Percentiles rank a stretch among this genome's conserved stretches.
Evolutionary conservation across 306 rosid species (phyloP).

Genomic region (Datisca glomerata): DNA sequence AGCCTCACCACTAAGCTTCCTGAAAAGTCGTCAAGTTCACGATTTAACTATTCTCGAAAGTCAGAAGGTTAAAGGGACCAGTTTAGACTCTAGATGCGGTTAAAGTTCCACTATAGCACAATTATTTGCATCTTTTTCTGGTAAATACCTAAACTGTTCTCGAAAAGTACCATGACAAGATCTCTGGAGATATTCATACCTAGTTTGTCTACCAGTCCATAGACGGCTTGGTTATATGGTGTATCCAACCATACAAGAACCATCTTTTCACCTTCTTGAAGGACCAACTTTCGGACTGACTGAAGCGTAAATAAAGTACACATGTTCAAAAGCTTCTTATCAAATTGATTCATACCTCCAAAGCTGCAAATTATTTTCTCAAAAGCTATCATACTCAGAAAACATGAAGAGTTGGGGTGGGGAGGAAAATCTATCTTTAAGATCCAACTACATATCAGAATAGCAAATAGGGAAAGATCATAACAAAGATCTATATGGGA

Average conservation of each 20-base stretch:
- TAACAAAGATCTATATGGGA: too few relatives aligned
- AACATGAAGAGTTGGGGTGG: conserved; percentile 1
- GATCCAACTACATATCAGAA: too few relatives aligned
- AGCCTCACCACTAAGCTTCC: conserved; percentile 95
- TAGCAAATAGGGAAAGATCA: too few relatives aligned
- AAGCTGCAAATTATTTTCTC: conserved; percentile 31
- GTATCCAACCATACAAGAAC: conserved; percentile 91
- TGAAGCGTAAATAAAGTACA: conserved; percentile 72
- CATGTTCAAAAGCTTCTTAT: conserved; percentile 70
- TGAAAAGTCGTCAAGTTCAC: conserved; percentile 31
- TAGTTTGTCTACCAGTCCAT: conserved; percentile 84
- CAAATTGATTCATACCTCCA: conserved; percentile 45
- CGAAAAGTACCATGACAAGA: too few relatives aligned
- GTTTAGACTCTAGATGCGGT: too few relatives aligned
- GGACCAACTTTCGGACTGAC: conserved; percentile 75
- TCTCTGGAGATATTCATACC: conserved; percentile 31
- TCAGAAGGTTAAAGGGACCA: too few relatives aligned
- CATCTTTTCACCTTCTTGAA: conserved; percentile 98
- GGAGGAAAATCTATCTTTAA: neutral
- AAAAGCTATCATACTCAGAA: conserved; percentile 5
- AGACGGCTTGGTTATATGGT: conserved; percentile 88
- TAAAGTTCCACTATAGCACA: too few relatives aligned
- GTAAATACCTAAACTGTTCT: too few relatives aligned
- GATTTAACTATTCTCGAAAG: too few relatives aligned
- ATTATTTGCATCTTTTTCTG: conserved; percentile 7